Evolutionary conservation across 768 basidiomycete species (phyloP), one percentile per base, ranked within the genome.

Genomic region (Podaxis sp.): DNA sequence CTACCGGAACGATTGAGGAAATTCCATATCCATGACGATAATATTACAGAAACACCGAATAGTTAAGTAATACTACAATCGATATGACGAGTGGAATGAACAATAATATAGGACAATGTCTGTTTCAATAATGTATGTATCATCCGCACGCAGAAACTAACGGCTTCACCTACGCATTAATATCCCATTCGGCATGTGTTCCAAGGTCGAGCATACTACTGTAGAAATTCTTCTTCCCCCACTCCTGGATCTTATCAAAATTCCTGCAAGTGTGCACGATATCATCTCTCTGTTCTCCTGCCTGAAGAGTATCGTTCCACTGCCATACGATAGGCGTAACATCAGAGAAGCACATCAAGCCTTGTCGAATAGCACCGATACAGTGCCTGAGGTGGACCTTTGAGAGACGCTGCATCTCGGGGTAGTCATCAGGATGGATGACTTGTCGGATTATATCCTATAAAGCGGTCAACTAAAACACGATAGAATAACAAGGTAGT

Each of bases 291-390:
- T 59, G 28, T 15, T 54, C 59, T 24, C 46, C 57, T 0, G 24
- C 36, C 4, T 22, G 42, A 0, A 54, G 39, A 0, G 65, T 51
- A 39, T 64, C 64, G 39, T 67, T 57, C 71, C 71, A 72, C 48
- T 66, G 57, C 70, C 69, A 71, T 2, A 70, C 65, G 19, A 64
- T 63, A 26, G 64, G 51, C 12, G 65, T 61, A 15, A 71, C 53
- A 61, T 70, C 70, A 24, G 63, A 63, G 13, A 57, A 64, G 53
- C 69, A 70, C 69, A 69, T 69, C 42, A 71, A 53, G 13, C 65
- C 59, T 36, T 69, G 64, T 24, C 70, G 64, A 42, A 71, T 65
- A 28, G 40, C 59, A 49, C 68, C 65, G 26, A 71, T 59, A 52
- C 70, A 71, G 54, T 71, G 70, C 15, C 55, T 30, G 26, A 69